phyloP scores from a whole-genome alignment of 768 basidiomycete species.

The Trametes cubensis region DNA sequence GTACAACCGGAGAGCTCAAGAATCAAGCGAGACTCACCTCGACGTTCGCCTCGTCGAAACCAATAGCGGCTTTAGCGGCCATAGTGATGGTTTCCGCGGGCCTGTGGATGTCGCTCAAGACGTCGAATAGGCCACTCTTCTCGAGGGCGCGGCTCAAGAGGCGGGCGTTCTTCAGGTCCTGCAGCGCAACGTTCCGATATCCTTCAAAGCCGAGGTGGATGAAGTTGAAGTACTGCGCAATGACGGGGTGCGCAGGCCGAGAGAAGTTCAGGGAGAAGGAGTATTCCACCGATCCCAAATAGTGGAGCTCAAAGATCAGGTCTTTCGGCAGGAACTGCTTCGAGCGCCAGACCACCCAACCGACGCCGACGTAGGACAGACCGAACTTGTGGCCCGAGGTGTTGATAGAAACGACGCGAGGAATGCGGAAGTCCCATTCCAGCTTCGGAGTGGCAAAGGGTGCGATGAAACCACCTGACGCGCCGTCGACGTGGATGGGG shows the following conservation, averaged over 20 bases:
- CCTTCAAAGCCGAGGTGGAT: slow-evolving; percentile 62
- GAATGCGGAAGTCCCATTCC: slow-evolving; percentile 62
- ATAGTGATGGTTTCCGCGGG: slow-evolving; percentile 33
- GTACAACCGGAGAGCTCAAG: too few relatives aligned
- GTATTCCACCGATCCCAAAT: slow-evolving; percentile 65
- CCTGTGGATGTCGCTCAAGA: slow-evolving; percentile 59
- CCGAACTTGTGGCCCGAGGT: slow-evolving; percentile 65
- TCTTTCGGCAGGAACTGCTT: slow-evolving; percentile 64
- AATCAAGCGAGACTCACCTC: slow-evolving; percentile 47
- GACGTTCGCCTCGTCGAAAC: slow-evolving; percentile 52
- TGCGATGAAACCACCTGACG: slow-evolving; percentile 64
- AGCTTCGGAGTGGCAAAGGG: slow-evolving; percentile 60
- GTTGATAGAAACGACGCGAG: slow-evolving; percentile 62
- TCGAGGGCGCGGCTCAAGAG: slow-evolving; percentile 67
- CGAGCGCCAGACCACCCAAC: slow-evolving; percentile 66
- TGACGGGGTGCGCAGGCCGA: slow-evolving; percentile 61
- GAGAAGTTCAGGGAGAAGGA: slow-evolving; percentile 70
- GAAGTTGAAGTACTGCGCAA: slow-evolving; percentile 67
- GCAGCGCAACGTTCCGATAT: slow-evolving; percentile 49
- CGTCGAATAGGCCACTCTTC: slow-evolving; percentile 52
- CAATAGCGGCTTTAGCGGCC: slow-evolving; percentile 37
- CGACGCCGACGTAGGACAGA: slow-evolving; percentile 58
- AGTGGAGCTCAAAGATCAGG: slow-evolving; percentile 65
- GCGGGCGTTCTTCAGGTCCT: slow-evolving; percentile 62
- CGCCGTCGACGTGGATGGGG: slow-evolving; percentile 53